Evolutionary conservation across 1,139 yeast species (phyloP).

Genomic region (Petasospora rhodanensis): DNA sequence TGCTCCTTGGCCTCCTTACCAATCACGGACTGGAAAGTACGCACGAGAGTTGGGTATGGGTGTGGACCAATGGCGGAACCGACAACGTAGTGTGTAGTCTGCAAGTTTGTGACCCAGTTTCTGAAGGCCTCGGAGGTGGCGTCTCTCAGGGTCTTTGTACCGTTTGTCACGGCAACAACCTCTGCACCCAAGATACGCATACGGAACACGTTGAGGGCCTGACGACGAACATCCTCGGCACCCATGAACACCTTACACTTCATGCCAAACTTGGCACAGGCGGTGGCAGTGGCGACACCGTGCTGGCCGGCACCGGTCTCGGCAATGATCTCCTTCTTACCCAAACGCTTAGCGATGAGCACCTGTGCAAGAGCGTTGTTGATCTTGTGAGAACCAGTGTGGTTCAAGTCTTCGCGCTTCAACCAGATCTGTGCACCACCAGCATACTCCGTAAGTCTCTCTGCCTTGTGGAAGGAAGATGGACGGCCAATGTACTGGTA

Average conservation of each 20-base stretch:
- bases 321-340: slow-evolving; percentile 87
- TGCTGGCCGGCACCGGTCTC: slow-evolving; percentile 99
- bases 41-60: slow-evolving; percentile 95
- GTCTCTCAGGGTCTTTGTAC: slow-evolving; percentile 93
- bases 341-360: slow-evolving; percentile 84
- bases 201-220: slow-evolving; percentile 95
- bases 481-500: slow-evolving; percentile 96
- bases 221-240: slow-evolving; percentile 98
- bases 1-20: slow-evolving; percentile 94
- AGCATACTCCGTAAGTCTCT: slow-evolving; percentile 79
- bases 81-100: slow-evolving; percentile 86
- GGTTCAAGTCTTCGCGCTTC: slow-evolving; percentile 96
- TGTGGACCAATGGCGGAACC: slow-evolving; percentile 99
- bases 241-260: slow-evolving; percentile 98
- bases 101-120: slow-evolving; percentile 86
- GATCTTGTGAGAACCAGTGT: slow-evolving; percentile 96
- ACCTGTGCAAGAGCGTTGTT: slow-evolving; percentile 96
- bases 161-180: slow-evolving; percentile 89
- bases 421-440: slow-evolving; percentile 99
- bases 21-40: slow-evolving; percentile 97
- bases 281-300: slow-evolving; percentile 99
- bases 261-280: slow-evolving; percentile 95
- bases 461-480: slow-evolving; percentile 86
- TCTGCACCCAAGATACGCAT: slow-evolving; percentile 95
- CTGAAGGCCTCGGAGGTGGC: slow-evolving; percentile 97